Base-by-base conservation (phyloP, 2,329 filamentous ascomycete genomes). In the Microdochium bolleyi region DNA sequence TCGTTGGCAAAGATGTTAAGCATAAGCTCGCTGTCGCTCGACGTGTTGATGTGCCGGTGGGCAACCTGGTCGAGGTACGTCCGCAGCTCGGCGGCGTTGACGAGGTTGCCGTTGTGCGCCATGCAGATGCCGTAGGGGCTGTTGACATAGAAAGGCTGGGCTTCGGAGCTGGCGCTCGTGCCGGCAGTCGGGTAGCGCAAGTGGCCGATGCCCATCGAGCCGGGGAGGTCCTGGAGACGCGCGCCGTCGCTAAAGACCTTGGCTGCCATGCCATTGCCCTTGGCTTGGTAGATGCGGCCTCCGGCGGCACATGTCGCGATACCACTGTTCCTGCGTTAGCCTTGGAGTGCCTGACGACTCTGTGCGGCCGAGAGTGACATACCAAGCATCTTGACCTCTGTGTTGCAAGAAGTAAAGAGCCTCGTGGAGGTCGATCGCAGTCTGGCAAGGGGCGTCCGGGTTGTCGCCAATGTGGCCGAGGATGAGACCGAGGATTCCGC, bases 61-160 rank as follows among this genome's bases (percentile, higher is more conserved):
- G 88, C 89, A 58, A 88, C 87, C 58, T 84, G 74, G 62, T 95
- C 89, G 49, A 95, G 76, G 64, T 84, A 89, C 55, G 76, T 71
- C 66, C 81, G 83, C 49, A 95, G 75, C 51, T 88, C 83, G 2
- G 78, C 77, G 4, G 85, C 82, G 64, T 95, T 80, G 74, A 95
- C 88, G 49, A 96, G 76, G 70, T 96, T 96, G 55, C 92, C 91
- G 64, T 96, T 96, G 71, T 94, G 86, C 22, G 85, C 81, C 66
- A 94, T 80, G 63, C 80, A 88, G 61, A 95, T 87, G 49, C 90
- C 90, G 65, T 90, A 94, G 1, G 89, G 89, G 54, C 80, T 82
- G 73, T 95, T 95, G 62, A 94, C 89, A 66, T 94, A 96, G 70
- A 96, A 95, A 0, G 92, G 92, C 70, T 96, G 91, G 11, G 89